Percentiles rank a stretch among this genome's conserved stretches.
These are phyloP conservation scores for Juncus inflexus DNA, from an alignment of 176 grass and related monocot genomes.

Conservation along the genomic window DNA sequence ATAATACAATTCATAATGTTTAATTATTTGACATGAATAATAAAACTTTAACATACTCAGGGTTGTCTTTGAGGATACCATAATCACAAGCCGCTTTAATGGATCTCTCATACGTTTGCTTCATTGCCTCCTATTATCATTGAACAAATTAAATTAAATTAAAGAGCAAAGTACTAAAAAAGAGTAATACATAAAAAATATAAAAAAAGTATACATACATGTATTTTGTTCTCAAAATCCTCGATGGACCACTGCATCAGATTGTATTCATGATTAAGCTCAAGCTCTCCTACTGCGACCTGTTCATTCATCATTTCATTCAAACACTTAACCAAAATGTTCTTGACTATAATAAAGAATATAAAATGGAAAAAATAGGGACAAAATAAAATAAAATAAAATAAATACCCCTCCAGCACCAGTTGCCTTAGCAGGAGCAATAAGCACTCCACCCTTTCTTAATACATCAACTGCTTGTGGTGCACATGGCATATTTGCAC, in stretches of 20 bases:
- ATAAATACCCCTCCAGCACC: conserved; percentile 95
- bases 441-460: conserved; percentile 76
- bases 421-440: conserved; percentile 96
- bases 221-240: conserved; percentile 94
- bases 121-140: conserved; percentile 65
- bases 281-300: conserved; percentile 92
- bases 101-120: conserved; percentile 88
- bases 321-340: not conserved
- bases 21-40: not conserved
- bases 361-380: not conserved
- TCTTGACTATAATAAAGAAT: not conserved
- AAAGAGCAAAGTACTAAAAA: conserved; percentile 13
- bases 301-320: conserved; percentile 35
- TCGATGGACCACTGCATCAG: conserved; percentile 93
- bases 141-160: not conserved
- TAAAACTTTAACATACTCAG: conserved; percentile 56
- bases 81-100: conserved; percentile 83
- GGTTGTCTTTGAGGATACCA: conserved; percentile 61
- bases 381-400: conserved; percentile 20
- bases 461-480: conserved; percentile 82
- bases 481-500: conserved; percentile 95
- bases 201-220: conserved; percentile 40
- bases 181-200: conserved; percentile 10
- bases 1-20: not conserved
- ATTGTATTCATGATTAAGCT: conserved; percentile 83